Percentiles rank a stretch among this genome's conserved stretches.
Evolutionary conservation across 1,284 basidiomycete genomes (phyloP).

Genomic region (Pyrrhoderma lamaoense): DNA sequence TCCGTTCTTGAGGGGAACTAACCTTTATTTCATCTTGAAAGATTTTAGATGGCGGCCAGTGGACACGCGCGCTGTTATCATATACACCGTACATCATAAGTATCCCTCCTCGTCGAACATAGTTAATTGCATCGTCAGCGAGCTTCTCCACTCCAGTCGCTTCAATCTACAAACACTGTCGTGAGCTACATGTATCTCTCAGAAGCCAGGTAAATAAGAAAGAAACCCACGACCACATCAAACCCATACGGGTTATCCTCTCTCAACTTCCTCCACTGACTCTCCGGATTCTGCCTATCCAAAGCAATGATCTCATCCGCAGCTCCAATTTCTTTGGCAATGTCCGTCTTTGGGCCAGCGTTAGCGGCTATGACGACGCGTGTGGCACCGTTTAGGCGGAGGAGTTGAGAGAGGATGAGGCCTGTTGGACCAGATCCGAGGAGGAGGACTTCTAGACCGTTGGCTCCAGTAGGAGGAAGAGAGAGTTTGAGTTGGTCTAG

Average conservation of each 20-base stretch:
- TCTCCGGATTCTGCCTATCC: conserved; percentile 40
- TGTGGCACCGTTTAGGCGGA: conserved; percentile 48
- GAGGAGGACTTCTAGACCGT: conserved; percentile 48
- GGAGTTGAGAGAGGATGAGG: conserved; percentile 52
- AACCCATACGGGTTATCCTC: conserved; percentile 55
- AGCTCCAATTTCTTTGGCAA: conserved; percentile 45
- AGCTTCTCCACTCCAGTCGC: conserved; percentile 54
- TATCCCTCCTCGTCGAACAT: conserved; percentile 48
- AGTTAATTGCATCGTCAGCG: conserved; percentile 52
- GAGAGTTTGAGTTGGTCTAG: conserved; percentile 43
- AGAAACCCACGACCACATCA: conserved; percentile 42
- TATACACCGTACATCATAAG: conserved; percentile 55
- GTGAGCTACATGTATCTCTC: no score
- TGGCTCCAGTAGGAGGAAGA: conserved; percentile 26
- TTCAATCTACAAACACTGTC: conserved; percentile 29
- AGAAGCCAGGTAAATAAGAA: not conserved
- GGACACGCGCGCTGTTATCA: conserved; percentile 43
- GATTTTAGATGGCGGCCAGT: conserved; percentile 55
- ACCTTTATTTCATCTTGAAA: conserved; percentile 54
- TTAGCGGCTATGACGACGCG: conserved; percentile 46
- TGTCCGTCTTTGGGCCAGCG: conserved; percentile 53
- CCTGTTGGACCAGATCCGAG: conserved; percentile 48
- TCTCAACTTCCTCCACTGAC: conserved; percentile 52
- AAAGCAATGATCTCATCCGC: conserved; percentile 53
- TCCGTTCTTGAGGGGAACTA: conserved; percentile 10